Base-by-base conservation (phyloP, 768 basidiomycete species). In the Phylloporus sp. region DNA sequence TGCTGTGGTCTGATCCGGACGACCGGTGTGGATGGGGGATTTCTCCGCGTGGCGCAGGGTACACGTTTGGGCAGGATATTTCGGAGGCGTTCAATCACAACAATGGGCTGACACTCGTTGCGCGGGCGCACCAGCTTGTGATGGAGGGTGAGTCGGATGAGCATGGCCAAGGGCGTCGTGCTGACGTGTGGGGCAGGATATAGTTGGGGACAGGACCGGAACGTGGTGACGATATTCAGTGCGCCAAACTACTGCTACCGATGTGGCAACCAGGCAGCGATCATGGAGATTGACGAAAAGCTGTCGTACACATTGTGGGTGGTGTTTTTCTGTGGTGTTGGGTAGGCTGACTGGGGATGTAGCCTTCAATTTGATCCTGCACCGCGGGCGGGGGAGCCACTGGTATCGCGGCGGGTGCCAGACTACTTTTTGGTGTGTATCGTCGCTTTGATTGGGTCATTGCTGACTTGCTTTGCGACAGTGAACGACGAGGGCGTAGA, bases 281-380 rank as follows among this genome's bases (percentile, higher is more conserved):
- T 99, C 68, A 95, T 99, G 84, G 96, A 99, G 70, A 96, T 99
- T 69, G 96, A 99, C 71, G 90, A 92, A 82, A 92, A 92, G 78
- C 75, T 90, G 82, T 89, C 88, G 44, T 91, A 90, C 69, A 90
- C 85, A 72, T 90, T 90, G 88, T 89, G 58, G 42, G 86, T 79
- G n/a, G 20, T 17, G 29, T 22, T 27, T 53, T 27, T 53, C 44
- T 18, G 53, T n/a, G 14, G 15, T 37, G 28, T 43, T n/a, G 37
- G 29, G 17, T 38, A 18, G 20, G 33, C 46, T 6, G 32, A 41
- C 31, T 42, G 29, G n/a, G 27, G n/a, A 23, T 5, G 18, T 58
- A 98, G 93, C 87, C 80, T 99, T 71, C 96, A 99, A 82, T 99
- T 98, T 70, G 96, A 99, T 72, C 96, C 96, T 63, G 96, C 96